phyloP scores from a whole-genome alignment of 179 eudicot species.

The Camellia oleifera region DNA sequence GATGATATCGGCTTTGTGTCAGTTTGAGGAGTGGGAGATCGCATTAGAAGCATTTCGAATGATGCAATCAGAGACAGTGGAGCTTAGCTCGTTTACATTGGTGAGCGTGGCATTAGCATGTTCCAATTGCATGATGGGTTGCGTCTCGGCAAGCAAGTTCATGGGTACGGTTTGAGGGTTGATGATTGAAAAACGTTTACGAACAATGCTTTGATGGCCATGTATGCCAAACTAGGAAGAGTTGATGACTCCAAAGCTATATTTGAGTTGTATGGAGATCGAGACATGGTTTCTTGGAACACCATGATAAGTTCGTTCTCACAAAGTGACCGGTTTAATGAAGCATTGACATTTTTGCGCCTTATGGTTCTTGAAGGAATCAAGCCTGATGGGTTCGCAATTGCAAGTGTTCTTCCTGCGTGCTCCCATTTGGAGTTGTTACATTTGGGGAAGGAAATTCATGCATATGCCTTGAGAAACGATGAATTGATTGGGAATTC shows the following conservation, averaged over 20 bases:
- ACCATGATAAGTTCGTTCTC: constrained; percentile 52
- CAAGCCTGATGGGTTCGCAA: constrained; percentile 53
- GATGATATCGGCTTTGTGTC: constrained; percentile 59
- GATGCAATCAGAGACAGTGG: constrained; percentile 42
- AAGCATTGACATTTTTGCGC: constrained; percentile 45
- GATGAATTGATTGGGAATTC: constrained; percentile 44
- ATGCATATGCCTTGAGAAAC: constrained; percentile 57
- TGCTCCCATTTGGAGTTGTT: constrained; percentile 61
- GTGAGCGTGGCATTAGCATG: constrained; percentile 59
- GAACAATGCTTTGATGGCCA: constrained; percentile 60
- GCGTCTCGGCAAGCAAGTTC: constrained; percentile 51
- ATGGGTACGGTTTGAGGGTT: constrained; percentile 51
- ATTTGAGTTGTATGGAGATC: constrained; percentile 41
- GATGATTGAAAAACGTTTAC: constrained; percentile 49
- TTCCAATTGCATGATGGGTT: constrained; percentile 41
- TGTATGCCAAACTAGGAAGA: constrained; percentile 69
- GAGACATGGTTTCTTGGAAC: constrained; percentile 71
- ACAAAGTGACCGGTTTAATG: constrained; percentile 44
- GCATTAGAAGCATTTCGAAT: constrained; percentile 50
- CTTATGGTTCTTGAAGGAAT: constrained; percentile 49
- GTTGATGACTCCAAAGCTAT: constrained; percentile 34
- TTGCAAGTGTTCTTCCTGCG: constrained; percentile 65
- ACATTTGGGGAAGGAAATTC: constrained; percentile 55
- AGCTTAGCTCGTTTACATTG: constrained; percentile 53
- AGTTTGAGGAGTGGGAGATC: constrained; percentile 44